phyloP scores from a whole-genome alignment of 1,139 yeast genomes.

The Nematodospora anomalae region DNA sequence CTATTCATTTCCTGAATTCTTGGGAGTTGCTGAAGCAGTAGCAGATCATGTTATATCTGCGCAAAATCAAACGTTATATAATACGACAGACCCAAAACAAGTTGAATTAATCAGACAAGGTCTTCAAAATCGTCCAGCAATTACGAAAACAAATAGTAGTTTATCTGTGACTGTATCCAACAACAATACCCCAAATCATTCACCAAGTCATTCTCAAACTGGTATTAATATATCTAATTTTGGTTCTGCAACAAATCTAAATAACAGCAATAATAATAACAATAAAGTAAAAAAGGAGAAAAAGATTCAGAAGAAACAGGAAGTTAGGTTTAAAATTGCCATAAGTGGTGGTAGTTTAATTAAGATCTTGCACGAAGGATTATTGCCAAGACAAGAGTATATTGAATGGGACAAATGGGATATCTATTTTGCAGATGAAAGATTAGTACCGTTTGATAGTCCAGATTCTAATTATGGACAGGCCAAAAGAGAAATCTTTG shows the following conservation, averaged over 20 bases:
- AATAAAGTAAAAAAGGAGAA: slow-evolving; percentile 27
- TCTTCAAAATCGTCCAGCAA: slow-evolving; percentile 20
- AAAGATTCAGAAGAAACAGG: slow-evolving; percentile 49
- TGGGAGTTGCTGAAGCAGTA: slow-evolving; percentile 92
- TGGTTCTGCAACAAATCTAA: slow-evolving; percentile 4
- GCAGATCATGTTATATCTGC: slow-evolving; percentile 84
- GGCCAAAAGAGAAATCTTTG: slow-evolving; percentile 80
- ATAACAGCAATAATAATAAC: too few relatives aligned
- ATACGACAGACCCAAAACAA: slow-evolving; percentile 42
- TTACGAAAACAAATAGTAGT: slow-evolving; percentile 10
- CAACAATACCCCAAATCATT: slow-evolving; percentile 12
- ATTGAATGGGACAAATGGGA: slow-evolving; percentile 96
- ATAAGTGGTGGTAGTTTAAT: slow-evolving; percentile 91
- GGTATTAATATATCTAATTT: slow-evolving; percentile 8
- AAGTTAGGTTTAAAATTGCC: slow-evolving; percentile 81
- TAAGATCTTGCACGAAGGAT: slow-evolving; percentile 81
- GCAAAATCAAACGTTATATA: slow-evolving; percentile 68
- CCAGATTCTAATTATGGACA: slow-evolving; percentile 87
- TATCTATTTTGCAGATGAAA: slow-evolving; percentile 93
- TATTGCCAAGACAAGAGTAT: slow-evolving; percentile 63
- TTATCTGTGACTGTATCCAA: slow-evolving; percentile 8
- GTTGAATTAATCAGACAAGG: slow-evolving; percentile 30
- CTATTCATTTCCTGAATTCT: slow-evolving; percentile 84
- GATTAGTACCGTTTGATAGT: slow-evolving; percentile 85
- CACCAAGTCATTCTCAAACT: slow-evolving; percentile 15